Percentiles rank a stretch among this genome's conserved stretches.
Conservation (phyloP, 1,139 yeast genomes). For the Taphrina pruni region DNA sequence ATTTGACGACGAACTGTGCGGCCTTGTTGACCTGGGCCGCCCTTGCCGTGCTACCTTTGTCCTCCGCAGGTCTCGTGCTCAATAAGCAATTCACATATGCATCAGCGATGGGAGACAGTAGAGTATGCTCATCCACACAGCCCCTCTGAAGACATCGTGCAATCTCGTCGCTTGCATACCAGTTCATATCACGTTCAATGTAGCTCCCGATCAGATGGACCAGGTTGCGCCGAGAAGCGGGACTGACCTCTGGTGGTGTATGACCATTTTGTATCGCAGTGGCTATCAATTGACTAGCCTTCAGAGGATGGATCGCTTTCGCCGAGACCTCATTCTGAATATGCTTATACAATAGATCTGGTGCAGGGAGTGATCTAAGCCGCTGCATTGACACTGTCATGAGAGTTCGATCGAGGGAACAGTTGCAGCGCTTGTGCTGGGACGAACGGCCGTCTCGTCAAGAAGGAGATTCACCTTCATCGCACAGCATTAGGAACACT, state of each 20-base stretch:
- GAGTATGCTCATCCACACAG: constrained; percentile 13
- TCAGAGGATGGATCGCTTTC: constrained; percentile 33
- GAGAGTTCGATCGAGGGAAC: no score
- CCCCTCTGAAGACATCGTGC: constrained; percentile 14
- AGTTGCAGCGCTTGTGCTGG: no score
- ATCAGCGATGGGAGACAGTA: constrained; percentile 31
- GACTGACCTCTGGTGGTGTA: constrained; percentile 19
- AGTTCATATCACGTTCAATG: constrained; percentile 10
- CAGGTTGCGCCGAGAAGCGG: neutral
- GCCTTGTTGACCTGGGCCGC: neutral
- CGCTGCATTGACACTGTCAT: neutral
- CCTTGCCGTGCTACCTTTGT: neutral
- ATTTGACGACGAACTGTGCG: constrained; percentile 10
- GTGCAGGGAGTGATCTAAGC: neutral
- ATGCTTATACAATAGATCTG: constrained; percentile 8
- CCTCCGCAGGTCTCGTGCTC: neutral
- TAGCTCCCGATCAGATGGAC: constrained; percentile 4
- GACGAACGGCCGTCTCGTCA: no score
- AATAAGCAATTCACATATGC: constrained; percentile 25
- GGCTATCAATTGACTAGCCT: constrained; percentile 27
- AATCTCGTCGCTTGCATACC: constrained; percentile 29
- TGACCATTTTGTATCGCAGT: constrained; percentile 26
- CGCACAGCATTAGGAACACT: no score
- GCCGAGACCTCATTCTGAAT: constrained; percentile 11
- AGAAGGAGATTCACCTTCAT: no score